Percentiles rank a stretch among this genome's conserved stretches.
Conservation (phyloP, 164 flowering plant genomes). For the Aristolochia californica region DNA sequence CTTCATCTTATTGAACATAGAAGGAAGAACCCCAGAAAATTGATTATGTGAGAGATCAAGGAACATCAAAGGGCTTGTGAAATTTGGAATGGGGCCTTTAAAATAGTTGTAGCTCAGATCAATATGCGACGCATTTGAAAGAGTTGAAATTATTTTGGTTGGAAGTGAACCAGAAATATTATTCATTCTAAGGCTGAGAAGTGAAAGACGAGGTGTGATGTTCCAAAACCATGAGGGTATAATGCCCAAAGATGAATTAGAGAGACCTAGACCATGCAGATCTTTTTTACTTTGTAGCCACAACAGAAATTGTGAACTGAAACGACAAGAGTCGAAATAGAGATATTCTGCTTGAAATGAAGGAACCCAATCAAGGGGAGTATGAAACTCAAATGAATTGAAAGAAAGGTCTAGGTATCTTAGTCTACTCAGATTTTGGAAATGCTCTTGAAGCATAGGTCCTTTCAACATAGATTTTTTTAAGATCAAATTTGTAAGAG, state of each 20-base stretch:
- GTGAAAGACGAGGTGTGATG: neutral
- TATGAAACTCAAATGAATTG: conserved; percentile 9
- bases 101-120: conserved; percentile 17
- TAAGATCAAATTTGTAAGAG: too few relatives aligned
- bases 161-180: conserved; percentile 14
- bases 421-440: neutral
- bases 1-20: neutral
- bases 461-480: neutral
- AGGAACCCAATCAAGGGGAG: conserved; percentile 16
- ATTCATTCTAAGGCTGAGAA: conserved; percentile 12
- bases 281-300: conserved; percentile 21
- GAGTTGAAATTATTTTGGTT: neutral
- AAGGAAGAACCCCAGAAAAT: conserved; percentile 17
- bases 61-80: too few relatives aligned
- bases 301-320: conserved; percentile 13
- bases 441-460: neutral
- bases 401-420: neutral
- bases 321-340: conserved; percentile 4
- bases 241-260: conserved; percentile 10
- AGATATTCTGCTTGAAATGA: conserved; percentile 14
- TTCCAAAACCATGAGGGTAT: conserved; percentile 15
- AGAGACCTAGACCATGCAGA: conserved; percentile 2
- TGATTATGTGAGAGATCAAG: conserved; percentile 13
- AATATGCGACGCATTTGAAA: neutral
- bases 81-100: conserved; percentile 10